Conservation (phyloP, 108 stramenopile species). For the Aurantiochytrium sp. region DNA sequence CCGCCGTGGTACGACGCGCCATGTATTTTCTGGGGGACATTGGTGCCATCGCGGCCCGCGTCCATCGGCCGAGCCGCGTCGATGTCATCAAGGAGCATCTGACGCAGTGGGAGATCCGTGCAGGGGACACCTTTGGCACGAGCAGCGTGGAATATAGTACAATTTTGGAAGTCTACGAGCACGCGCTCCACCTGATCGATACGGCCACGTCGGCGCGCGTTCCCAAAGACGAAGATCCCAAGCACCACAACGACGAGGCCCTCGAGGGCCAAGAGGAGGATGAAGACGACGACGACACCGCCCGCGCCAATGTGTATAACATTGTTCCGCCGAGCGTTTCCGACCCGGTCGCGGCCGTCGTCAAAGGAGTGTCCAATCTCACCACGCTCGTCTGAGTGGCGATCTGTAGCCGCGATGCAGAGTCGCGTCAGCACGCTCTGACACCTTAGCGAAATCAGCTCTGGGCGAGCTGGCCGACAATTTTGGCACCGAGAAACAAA, state of each 20-base stretch:
- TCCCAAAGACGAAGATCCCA: background rate
- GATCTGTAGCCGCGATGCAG: background rate
- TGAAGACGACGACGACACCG: background rate
- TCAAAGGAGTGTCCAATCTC: background rate
- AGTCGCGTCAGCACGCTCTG: no score
- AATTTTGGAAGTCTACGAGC: background rate
- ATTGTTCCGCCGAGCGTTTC: background rate
- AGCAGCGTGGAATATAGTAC: background rate
- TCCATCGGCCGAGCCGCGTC: background rate
- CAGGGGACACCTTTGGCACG: background rate
- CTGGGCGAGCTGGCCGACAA: no score
- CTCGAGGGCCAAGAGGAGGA: background rate
- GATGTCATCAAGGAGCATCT: background rate
- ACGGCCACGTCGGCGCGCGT: background rate
- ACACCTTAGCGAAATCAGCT: no score
- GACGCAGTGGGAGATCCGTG: background rate
- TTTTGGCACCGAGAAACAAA: no score
- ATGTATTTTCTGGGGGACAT: background rate
- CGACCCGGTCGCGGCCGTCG: background rate
- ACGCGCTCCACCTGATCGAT: background rate
- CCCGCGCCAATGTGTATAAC: background rate
- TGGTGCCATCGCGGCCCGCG: background rate
- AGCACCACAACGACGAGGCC: background rate
- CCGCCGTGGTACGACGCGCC: background rate
- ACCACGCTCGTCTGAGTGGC: background rate